Evolutionary conservation across 1,284 basidiomycete species (phyloP).

Genomic region (Meira miltonrushii): DNA sequence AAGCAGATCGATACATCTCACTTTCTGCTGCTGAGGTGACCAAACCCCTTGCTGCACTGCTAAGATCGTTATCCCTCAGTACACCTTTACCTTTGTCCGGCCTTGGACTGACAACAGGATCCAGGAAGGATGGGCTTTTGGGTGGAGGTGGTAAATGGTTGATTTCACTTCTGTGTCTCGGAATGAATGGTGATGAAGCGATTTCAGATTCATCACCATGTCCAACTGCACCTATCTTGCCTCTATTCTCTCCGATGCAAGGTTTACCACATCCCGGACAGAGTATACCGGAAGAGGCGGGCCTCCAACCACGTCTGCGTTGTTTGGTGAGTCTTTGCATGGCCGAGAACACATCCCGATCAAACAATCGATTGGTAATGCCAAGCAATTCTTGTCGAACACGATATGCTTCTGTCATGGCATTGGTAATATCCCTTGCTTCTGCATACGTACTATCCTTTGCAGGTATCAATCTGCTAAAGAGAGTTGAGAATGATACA

Average conservation of each 20-base stretch:
- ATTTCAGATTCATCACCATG: neutral
- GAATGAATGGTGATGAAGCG: neutral
- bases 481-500: conserved; percentile 82
- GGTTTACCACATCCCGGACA: neutral
- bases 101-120: conserved; percentile 2
- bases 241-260: neutral
- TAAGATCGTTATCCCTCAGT: neutral
- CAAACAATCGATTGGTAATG: conserved; percentile 76
- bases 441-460: conserved; percentile 67
- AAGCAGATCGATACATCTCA: neutral
- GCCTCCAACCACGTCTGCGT: conserved; percentile 53
- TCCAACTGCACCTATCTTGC: neutral
- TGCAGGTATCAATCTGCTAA: conserved; percentile 72
- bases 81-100: conserved; percentile 17
- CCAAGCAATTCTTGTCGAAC: conserved; percentile 84
- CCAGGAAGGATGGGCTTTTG: conserved; percentile 10
- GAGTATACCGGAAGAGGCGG: neutral
- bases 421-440: conserved; percentile 79
- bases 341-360: conserved; percentile 73
- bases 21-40: neutral
- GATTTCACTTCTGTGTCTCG: neutral
- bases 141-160: neutral
- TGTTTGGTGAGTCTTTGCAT: conserved; percentile 57
- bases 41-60: neutral
- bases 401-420: conserved; percentile 90